A percentile compares a stretch with the other conserved stretches of the same genome.
Evolutionary conservation across 2,329 filamentous ascomycete species (phyloP).

Genomic region (Chaetomiaceae sp.): DNA sequence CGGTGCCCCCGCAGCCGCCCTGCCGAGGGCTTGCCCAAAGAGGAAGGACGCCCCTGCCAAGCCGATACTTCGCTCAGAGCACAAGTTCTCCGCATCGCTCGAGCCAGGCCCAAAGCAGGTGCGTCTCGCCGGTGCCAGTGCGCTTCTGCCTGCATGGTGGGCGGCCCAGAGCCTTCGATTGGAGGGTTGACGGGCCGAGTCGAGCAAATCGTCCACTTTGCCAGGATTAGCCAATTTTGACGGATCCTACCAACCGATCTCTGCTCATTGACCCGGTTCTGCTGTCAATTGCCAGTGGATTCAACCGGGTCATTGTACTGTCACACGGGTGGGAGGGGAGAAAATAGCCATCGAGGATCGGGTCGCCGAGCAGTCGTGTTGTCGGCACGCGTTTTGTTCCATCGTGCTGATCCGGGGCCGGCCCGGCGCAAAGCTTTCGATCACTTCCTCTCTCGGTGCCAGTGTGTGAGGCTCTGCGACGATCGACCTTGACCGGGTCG

Average conservation of each 20-base stretch:
- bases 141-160: background rate
- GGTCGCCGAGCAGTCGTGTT: background rate
- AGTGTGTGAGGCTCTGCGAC: constrained; percentile 16
- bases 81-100: constrained; percentile 11
- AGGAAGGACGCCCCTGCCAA: constrained; percentile 12
- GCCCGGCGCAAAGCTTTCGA: background rate
- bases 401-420: constrained; percentile 1
- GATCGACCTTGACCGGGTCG: constrained; percentile 2
- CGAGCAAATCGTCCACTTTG: background rate
- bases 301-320: no score
- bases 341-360: no score
- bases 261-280: no score
- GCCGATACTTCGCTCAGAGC: constrained; percentile 4
- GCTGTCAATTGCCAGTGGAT: no score
- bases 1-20: background rate
- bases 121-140: no score
- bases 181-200: background rate
- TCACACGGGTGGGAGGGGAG: no score
- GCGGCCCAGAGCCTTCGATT: no score
- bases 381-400: no score
- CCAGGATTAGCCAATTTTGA: no score
- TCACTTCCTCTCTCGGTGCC: constrained; percentile 9
- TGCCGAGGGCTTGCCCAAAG: constrained; percentile 1
- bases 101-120: constrained; percentile 6
- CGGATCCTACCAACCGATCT: no score